A percentile compares a stretch with the other conserved stretches of the same genome.
Conservation (phyloP, 768 basidiomycete genomes). For the Russula emetica region DNA sequence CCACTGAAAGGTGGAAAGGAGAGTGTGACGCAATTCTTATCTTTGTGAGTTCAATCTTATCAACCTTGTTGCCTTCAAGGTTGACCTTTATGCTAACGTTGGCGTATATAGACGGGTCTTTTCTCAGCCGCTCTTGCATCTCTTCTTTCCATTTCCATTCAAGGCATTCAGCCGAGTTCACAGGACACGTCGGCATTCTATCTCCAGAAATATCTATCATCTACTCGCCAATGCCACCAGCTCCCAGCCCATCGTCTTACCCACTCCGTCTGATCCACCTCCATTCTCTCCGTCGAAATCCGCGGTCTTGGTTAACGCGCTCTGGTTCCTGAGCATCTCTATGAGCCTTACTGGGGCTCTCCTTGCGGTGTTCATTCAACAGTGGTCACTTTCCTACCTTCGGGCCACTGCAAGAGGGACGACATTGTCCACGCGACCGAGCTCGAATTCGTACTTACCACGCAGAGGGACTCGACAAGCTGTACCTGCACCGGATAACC, state of each 20-base stretch:
- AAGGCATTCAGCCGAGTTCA: conserved; percentile 9
- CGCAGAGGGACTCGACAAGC: conserved; percentile 39
- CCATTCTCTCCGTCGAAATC: conserved; percentile 31
- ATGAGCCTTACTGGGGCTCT: conserved; percentile 44
- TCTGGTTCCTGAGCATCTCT: conserved; percentile 40
- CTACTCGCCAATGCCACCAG: neutral
- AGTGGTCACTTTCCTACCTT: conserved; percentile 45
- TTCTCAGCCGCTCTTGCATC: conserved; percentile 25
- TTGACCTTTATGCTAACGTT: neutral
- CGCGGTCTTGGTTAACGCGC: conserved; percentile 38
- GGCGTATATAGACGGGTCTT: conserved; percentile 19
- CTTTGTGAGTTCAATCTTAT: conserved; percentile 11
- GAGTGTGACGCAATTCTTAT: conserved; percentile 22
- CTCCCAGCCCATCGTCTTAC: neutral
- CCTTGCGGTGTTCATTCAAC: conserved; percentile 45
- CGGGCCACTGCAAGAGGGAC: conserved; percentile 10
- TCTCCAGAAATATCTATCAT: conserved; percentile 12
- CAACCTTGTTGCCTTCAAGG: neutral
- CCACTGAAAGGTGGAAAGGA: conserved; percentile 21
- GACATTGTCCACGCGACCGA: conserved; percentile 34
- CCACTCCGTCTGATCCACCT: conserved; percentile 5
- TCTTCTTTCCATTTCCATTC: conserved; percentile 16
- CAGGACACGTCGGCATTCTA: conserved; percentile 4
- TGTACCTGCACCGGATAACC: conserved; percentile 41
- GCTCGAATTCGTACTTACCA: conserved; percentile 41